Base-by-base conservation (phyloP, 768 basidiomycete genomes). In the Strobilomyces echinocephalus region DNA sequence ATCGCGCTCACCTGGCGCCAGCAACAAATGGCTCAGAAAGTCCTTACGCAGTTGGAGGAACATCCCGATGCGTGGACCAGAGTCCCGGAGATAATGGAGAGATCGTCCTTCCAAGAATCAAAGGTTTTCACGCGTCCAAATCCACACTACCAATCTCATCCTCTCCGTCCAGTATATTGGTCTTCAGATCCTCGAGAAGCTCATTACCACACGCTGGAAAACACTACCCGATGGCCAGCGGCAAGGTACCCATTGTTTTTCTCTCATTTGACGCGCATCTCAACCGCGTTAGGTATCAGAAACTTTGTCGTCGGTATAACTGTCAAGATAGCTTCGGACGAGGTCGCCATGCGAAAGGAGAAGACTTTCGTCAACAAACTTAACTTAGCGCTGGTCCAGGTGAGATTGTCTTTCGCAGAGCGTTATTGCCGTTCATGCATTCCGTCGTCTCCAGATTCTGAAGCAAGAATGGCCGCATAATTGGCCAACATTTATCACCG, bases 381-480 rank as follows among this genome's bases (percentile, higher is more conserved):
- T 52, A 98, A 99, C 66, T 79, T 99, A 49, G 92, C 95, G 20
- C 80, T 99, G 44, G 92, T 99, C 50, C 92, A 95, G 76, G 94
- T 91, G 53, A 54, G 79, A 70, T 55, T 30, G 40, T 48, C 8
- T 42, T 45, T 43, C 21, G 9, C 15, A 18, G 6, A 30, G 3
- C 0, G 18, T 41, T 4, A 8, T 33, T 5, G 4, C 35, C n/a
- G 42, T 54, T 49, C 54, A 64, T 56, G 18, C 48, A 45, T 47
- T 7, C 21, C 6, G 42, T 52, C 38, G 24, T 31, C 18, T 48
- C 18, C 65, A 99, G 94, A 97, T 99, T 56, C 76, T 99, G 59
- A 99, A 98, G 73, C 97, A 98, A 76, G 97, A 97, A 70, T 99
- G 97, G 97, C 95, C 95, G 24, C 91, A 97, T 69, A 94, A 97